phyloP scores from a whole-genome alignment of 495 filamentous ascomycete genomes.

The Trichoderma reesei region DNA sequence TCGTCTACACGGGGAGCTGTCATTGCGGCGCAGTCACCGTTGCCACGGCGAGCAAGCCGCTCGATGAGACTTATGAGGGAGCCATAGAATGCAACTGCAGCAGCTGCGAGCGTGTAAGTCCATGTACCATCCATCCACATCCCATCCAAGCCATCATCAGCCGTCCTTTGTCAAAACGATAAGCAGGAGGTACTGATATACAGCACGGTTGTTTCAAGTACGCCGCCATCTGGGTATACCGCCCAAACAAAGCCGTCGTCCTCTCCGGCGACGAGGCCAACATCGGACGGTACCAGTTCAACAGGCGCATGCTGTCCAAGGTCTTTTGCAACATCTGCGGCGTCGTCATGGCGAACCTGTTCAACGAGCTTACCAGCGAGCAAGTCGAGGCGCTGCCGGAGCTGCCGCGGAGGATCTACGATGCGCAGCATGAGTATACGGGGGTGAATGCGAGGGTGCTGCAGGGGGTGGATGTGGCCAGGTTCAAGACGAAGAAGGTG shows the following conservation, averaged over 20 bases:
- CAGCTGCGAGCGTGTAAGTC: slow-evolving; percentile 32
- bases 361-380: slow-evolving; percentile 14
- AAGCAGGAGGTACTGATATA: no score
- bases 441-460: slow-evolving; percentile 21
- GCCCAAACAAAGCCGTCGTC: slow-evolving; percentile 19
- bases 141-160: background rate
- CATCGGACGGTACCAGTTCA: slow-evolving; percentile 27
- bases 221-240: slow-evolving; percentile 30
- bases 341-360: slow-evolving; percentile 19
- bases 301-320: slow-evolving; percentile 19
- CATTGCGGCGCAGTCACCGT: slow-evolving; percentile 41
- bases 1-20: slow-evolving; percentile 39
- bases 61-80: slow-evolving; percentile 20
- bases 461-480: slow-evolving; percentile 19
- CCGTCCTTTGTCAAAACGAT: background rate
- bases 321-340: slow-evolving; percentile 39
- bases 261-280: slow-evolving; percentile 25
- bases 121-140: background rate
- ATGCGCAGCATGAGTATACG: background rate
- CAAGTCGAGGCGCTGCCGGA: slow-evolving; percentile 13
- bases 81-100: slow-evolving; percentile 37
- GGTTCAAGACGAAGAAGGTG: slow-evolving; percentile 14
- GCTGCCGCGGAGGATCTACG: background rate
- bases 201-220: slow-evolving; percentile 11
- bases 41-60: slow-evolving; percentile 28